phyloP scores from a whole-genome alignment of 129 eudicot genomes.

The Mikania micrantha region DNA sequence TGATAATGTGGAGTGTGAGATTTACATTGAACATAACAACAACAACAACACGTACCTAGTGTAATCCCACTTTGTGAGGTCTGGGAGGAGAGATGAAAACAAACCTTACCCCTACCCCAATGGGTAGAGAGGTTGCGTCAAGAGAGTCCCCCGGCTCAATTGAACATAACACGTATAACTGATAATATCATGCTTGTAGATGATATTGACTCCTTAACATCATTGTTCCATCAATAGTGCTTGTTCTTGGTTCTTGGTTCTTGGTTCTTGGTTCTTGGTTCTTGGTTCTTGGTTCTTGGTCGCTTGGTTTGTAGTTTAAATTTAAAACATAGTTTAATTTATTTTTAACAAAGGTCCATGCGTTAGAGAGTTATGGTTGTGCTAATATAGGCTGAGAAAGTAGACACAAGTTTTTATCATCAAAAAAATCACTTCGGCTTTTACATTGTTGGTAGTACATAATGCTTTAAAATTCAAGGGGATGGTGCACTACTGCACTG shows the following conservation, averaged over 20 bases:
- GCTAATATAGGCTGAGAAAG: neutral
- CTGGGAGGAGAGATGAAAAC: too few species aligned
- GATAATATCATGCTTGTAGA: constrained; percentile 5
- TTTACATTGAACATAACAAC: constrained; percentile 6
- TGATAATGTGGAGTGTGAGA: neutral
- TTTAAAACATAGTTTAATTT: too few species aligned
- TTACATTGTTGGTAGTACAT: neutral
- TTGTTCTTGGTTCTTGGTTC: constrained; percentile 14
- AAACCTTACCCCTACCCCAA: too few species aligned
- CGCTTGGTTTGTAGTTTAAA: neutral
- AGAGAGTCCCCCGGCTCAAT: too few species aligned
- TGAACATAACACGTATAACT: neutral
- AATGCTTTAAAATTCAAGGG: neutral
- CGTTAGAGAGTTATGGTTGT: neutral
- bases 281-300: too few species aligned
- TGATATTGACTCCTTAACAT: constrained; percentile 11
- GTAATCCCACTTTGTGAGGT: too few species aligned
- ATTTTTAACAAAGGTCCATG: neutral
- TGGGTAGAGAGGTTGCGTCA: too few species aligned
- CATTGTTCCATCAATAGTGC: neutral
- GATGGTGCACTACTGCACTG: neutral
- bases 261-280: too few species aligned
- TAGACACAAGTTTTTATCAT: neutral
- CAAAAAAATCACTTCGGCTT: neutral
- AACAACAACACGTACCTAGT: too few species aligned